These are phyloP conservation scores for Irpex sp. DNA, from an alignment of 1,284 basidiomycete species.

Conservation along the genomic window DNA sequence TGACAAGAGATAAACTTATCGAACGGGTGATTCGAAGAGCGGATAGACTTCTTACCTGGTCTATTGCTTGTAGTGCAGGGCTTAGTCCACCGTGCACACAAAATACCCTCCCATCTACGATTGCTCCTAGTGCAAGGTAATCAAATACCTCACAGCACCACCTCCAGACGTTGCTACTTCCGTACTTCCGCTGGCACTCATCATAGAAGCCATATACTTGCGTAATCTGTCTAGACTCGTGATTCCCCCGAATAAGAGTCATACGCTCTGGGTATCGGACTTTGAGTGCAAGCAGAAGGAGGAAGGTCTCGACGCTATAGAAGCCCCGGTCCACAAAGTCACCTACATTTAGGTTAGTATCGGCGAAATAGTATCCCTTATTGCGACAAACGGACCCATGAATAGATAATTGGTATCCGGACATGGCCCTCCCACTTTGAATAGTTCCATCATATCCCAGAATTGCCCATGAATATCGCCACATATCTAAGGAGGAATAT, in stretches of 20 bases:
- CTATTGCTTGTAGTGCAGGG: slow-evolving; percentile 79
- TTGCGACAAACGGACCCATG: slow-evolving; percentile 70
- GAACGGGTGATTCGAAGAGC: neutral
- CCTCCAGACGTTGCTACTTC: slow-evolving; percentile 93
- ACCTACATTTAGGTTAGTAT: slow-evolving; percentile 40
- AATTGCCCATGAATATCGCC: slow-evolving; percentile 99
- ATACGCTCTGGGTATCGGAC: slow-evolving; percentile 98
- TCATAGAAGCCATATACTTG: slow-evolving; percentile 99
- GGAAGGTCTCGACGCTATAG: slow-evolving; percentile 96
- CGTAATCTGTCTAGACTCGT: slow-evolving; percentile 98
- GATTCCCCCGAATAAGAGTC: slow-evolving; percentile 96
- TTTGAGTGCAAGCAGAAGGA: slow-evolving; percentile 92
- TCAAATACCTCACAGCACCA: slow-evolving; percentile 99
- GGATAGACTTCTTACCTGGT: slow-evolving; percentile 62
- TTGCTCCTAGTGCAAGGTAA: slow-evolving; percentile 90
- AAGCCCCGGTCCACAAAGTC: slow-evolving; percentile 98
- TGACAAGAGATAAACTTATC: slow-evolving; percentile 3
- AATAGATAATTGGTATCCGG: slow-evolving; percentile 98
- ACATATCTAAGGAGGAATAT: slow-evolving; percentile 69
- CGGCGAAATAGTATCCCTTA: neutral
- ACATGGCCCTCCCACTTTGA: slow-evolving; percentile 93
- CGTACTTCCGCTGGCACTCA: slow-evolving; percentile 97
- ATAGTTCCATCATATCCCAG: slow-evolving; percentile 96
- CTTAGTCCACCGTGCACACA: slow-evolving; percentile 93
- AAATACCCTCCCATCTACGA: slow-evolving; percentile 93